Base-by-base conservation (phyloP, 164 flowering plant genomes). In the Pachysandra terminalis region DNA sequence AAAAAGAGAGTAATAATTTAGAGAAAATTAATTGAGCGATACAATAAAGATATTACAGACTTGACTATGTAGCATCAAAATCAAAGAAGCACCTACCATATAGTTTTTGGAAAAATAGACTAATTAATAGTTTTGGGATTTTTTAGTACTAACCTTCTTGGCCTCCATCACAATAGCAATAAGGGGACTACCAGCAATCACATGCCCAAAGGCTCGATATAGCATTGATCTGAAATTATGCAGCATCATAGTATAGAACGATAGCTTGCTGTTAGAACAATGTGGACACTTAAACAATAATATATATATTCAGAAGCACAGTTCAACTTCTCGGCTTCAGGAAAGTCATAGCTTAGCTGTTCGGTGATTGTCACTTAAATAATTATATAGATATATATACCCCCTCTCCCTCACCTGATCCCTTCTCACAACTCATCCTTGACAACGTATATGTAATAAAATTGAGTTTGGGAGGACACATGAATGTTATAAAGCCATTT, bases 181-280 rank as follows among this genome's bases (percentile, higher is more conserved):
- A 5, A 89, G 65, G 21, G 99, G 99, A 73, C 96, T 65, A 61
- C 82, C 78, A 55, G 90, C 83, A 27, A 92, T 68, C 61, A 95
- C 69, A 71, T 89, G 89, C 21, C 87, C 90, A 76, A 82, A 77
- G 56, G 93, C 96, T 59, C 91, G 89, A 74, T 76, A 82, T 27
- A 92, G 70, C 84, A 82, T 72, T 60, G 78, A 70, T 79, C 96
- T 95, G 96, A 71, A 65, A 83, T 63, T 40, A 59, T 28, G 35
- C 61, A 72, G 51, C 23, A 5, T 57, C 51, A 48, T 25, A 14
- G 48, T 15, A 48, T 25, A 22, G 19, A 56, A 23, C 45, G 25
- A 61, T 10, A 53, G 19, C 9, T 26, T 26, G 28, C 16, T 27
- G 12, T 25, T 19, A 24, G 27, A 49, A 68, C 9, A 5, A 68